Evolutionary conservation across 73 alveolate genomes (phyloP), one percentile per base, ranked within the genome.

Genomic region (Strombidium stylifer): DNA sequence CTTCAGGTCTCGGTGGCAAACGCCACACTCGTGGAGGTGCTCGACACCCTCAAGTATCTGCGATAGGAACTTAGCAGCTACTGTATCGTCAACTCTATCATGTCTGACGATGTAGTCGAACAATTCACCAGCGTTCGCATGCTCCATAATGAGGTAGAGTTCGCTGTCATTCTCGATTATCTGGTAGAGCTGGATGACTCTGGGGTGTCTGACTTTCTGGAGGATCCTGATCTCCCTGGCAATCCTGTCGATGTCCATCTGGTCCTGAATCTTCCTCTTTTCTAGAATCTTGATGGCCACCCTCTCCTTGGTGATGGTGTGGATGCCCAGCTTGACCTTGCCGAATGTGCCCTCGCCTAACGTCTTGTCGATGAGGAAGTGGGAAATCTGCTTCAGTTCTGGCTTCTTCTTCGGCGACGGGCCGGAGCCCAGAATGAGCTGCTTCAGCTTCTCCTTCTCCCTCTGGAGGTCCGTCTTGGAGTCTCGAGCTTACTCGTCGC

Each of bases 321-420:
- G 98, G 15, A 69, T 85, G 0, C 97, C 97, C 55, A 83, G 74
- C 54, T 86, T 81, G 3, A 93, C 98, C 83, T 87, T 93, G 8
- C 94, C 97, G 75, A 90, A 90, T 18, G 97, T 96, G 6, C 98
- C 98, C 44, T 92, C 87, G 11, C 98, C 98, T 35, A 93, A 46
- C 41, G 87, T 84, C 49, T 84, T 76, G 35, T 81, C 86, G 12
- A 35, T 10, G 8, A 12, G 8, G 45, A 35, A 35, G n/a, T n/a
- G n/a, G n/a, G n/a, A n/a, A n/a, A n/a, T n/a, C n/a, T n/a, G n/a
- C n/a, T n/a, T n/a, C n/a, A n/a, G n/a, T n/a, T n/a, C n/a, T n/a
- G n/a, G n/a, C n/a, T n/a, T n/a, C n/a, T n/a, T n/a, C n/a, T n/a
- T n/a, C n/a, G n/a, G n/a, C n/a, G n/a, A n/a, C n/a, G n/a, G n/a